These are phyloP conservation scores for Sicyos baderoa DNA, from an alignment of 306 rosid genomes.

Conservation along the genomic window DNA sequence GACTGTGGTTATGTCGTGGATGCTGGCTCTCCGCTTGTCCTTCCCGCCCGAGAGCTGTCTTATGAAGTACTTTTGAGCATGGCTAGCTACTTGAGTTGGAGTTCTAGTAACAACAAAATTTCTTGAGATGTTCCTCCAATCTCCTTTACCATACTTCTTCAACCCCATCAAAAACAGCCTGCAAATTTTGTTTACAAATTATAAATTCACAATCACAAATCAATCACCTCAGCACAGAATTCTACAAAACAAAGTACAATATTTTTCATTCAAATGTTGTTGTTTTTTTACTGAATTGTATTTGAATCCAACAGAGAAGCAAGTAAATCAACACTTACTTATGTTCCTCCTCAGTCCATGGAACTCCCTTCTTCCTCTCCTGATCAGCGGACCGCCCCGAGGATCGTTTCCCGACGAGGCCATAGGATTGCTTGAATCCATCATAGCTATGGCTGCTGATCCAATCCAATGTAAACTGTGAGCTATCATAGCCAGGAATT, in stretches of 20 bases:
- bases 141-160: slow-evolving; percentile 60
- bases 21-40: no score
- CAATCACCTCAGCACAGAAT: not conserved
- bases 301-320: not conserved
- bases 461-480: slow-evolving; percentile 78
- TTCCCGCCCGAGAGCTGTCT: no score
- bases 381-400: slow-evolving; percentile 48
- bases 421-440: slow-evolving; percentile 42
- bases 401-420: slow-evolving; percentile 47
- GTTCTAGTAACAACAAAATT: slow-evolving; percentile 20
- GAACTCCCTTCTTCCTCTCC: slow-evolving; percentile 58
- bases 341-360: slow-evolving; percentile 67
- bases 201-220: not conserved
- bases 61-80: no score
- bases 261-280: no score
- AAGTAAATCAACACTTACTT: slow-evolving; percentile 32
- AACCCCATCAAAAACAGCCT: slow-evolving; percentile 80
- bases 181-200: not conserved
- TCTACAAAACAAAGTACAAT: no score
- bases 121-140: slow-evolving; percentile 69
- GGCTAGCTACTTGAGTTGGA: no score
- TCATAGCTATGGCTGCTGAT: slow-evolving; percentile 41
- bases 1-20: no score
- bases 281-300: not conserved
- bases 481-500: slow-evolving; percentile 50